Evolutionary conservation across 371 early-diverging fungal species (phyloP).

Genomic region (Dichotomocladium elegans): DNA sequence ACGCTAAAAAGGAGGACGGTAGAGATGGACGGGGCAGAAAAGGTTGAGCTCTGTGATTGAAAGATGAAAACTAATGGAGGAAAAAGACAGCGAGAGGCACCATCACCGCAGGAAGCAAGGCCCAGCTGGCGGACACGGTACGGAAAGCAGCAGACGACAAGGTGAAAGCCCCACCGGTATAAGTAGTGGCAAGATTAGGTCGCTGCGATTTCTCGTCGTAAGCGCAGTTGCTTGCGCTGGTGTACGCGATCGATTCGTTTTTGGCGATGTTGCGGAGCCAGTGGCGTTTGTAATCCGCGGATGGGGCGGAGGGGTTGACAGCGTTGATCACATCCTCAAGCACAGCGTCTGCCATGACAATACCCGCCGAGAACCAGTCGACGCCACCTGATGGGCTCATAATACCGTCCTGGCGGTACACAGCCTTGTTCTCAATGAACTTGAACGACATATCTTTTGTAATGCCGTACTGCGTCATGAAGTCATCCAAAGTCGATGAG

Average conservation of each 20-base stretch:
- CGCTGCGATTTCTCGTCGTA: slow-evolving; percentile 46
- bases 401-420: slow-evolving; percentile 69
- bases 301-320: slow-evolving; percentile 55
- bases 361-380: slow-evolving; percentile 69
- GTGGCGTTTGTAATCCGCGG: slow-evolving; percentile 37
- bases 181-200: slow-evolving; percentile 45
- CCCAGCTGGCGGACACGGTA: no score
- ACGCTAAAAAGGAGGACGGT: no score
- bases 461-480: slow-evolving; percentile 56
- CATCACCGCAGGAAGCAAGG: no score
- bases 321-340: slow-evolving; percentile 68
- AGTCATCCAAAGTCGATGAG: slow-evolving; percentile 36
- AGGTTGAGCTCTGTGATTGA: no score
- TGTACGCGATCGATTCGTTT: slow-evolving; percentile 42
- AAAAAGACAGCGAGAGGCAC: no score
- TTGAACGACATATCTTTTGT: slow-evolving; percentile 41
- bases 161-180: slow-evolving; percentile 26
- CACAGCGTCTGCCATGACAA: slow-evolving; percentile 66
- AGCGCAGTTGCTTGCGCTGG: slow-evolving; percentile 51
- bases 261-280: slow-evolving; percentile 73
- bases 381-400: slow-evolving; percentile 58
- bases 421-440: slow-evolving; percentile 58
- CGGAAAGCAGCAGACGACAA: slow-evolving; percentile 5
- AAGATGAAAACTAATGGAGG: no score
- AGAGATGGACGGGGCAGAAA: no score